Evolutionary conservation across 345 rosid genomes (phyloP).

Genomic region (Pseudoturritis turrita): DNA sequence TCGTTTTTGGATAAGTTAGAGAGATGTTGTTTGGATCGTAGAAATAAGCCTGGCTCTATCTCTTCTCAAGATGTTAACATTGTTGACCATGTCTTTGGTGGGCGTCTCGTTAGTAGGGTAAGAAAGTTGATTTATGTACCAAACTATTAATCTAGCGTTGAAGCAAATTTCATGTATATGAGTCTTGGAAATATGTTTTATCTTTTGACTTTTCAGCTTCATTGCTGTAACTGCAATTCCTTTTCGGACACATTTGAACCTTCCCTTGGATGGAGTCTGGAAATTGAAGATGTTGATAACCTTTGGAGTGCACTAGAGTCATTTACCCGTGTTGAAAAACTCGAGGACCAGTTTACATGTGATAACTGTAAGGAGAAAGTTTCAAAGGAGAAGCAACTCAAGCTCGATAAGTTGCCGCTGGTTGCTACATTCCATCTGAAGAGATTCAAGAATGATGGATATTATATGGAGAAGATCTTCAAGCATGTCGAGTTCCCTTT

Average conservation of each 20-base stretch:
- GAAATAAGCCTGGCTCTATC: slow-evolving; percentile 7
- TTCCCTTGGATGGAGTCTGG: slow-evolving; percentile 64
- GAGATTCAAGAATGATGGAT: slow-evolving; percentile 80
- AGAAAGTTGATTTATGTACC: not conserved
- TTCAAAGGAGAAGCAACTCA: slow-evolving; percentile 73
- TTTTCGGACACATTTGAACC: slow-evolving; percentile 59
- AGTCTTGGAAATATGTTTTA: not conserved
- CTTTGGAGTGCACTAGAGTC: slow-evolving; percentile 64
- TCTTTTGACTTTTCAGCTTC: slow-evolving; percentile 39
- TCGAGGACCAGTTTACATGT: slow-evolving; percentile 64
- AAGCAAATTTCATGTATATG: not conserved
- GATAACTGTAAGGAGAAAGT: slow-evolving; percentile 66
- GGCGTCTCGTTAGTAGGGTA: slow-evolving; percentile 78
- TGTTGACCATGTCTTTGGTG: slow-evolving; percentile 69
- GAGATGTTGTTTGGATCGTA: slow-evolving; percentile 46
- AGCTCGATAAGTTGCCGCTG: slow-evolving; percentile 56
- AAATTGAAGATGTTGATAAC: slow-evolving; percentile 54
- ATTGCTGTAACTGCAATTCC: slow-evolving; percentile 61
- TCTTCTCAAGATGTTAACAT: slow-evolving; percentile 39
- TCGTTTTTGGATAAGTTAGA: slow-evolving; percentile 68
- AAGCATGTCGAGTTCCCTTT: slow-evolving; percentile 71
- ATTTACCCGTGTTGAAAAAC: slow-evolving; percentile 69
- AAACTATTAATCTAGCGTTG: not conserved
- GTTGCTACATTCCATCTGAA: slow-evolving; percentile 83
- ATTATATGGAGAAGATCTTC: slow-evolving; percentile 57